Conservation (phyloP, 208 protist genomes). For the Trypanosoma scelopori region DNA sequence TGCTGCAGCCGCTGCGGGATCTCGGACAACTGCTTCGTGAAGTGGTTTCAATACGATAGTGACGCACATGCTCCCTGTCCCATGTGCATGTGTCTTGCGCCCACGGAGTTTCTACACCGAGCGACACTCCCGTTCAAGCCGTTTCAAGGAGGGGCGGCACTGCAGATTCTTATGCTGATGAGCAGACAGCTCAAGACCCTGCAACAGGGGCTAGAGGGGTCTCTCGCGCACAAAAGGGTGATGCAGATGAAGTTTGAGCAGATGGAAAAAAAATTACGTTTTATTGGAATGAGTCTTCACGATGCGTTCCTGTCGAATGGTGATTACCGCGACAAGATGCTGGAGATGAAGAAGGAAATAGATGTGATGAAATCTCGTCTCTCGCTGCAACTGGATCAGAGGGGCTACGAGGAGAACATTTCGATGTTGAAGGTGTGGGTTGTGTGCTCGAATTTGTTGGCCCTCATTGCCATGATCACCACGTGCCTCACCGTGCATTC, state of each 20-base stretch:
- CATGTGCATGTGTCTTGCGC: slow-evolving; percentile 4
- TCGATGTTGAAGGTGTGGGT: slow-evolving; percentile 17
- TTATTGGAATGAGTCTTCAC: slow-evolving; percentile 11
- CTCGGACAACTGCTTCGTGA: slow-evolving; percentile 3
- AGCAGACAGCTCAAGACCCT: slow-evolving; percentile 30
- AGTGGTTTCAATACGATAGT: slow-evolving; percentile 13
- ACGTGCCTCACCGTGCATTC: slow-evolving; percentile 2
- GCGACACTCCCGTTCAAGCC: slow-evolving; percentile 10
- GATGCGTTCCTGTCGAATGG: background rate
- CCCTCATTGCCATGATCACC: slow-evolving; percentile 14
- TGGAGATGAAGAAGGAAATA: slow-evolving; percentile 22
- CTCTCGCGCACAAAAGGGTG: background rate
- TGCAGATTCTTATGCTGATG: slow-evolving; percentile 32
- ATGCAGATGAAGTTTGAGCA: slow-evolving; percentile 6
- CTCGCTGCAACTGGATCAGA: background rate
- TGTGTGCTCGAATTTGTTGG: slow-evolving; percentile 15
- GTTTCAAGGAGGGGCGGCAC: slow-evolving; percentile 10
- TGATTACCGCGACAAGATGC: slow-evolving; percentile 23
- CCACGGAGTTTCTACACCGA: background rate
- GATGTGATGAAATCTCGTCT: slow-evolving; percentile 24
- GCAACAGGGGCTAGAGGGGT: slow-evolving; percentile 26
- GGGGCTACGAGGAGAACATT: background rate
- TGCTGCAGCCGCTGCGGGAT: background rate
- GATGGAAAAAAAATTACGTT: background rate
- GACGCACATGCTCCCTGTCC: background rate